These are phyloP conservation scores for Stephanodiscus triporus DNA, from an alignment of 108 stramenopile species.

Conservation along the genomic window DNA sequence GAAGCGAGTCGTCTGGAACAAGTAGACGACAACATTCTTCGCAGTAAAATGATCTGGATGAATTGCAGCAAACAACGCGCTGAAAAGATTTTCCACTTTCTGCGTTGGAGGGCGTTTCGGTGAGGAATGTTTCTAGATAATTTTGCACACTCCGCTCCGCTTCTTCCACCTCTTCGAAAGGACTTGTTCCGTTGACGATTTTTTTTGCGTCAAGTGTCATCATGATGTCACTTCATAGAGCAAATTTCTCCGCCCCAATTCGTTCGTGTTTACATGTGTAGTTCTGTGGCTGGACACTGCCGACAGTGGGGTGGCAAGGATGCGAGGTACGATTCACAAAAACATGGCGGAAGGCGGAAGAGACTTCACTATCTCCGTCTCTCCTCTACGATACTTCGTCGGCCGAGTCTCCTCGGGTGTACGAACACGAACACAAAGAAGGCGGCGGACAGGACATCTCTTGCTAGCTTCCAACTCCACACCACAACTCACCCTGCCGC, in stretches of 20 bases:
- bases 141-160: constrained; percentile 13
- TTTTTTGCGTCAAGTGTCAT: not conserved
- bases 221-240: not conserved
- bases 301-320: no score
- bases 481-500: not conserved
- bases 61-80: constrained; percentile 57
- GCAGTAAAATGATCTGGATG: constrained; percentile 74
- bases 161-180: no score
- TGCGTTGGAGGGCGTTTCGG: not conserved
- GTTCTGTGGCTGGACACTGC: not conserved
- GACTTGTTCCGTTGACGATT: not conserved
- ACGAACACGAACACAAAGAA: no score
- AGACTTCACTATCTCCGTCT: no score
- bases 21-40: constrained; percentile 63
- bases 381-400: no score
- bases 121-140: constrained; percentile 12
- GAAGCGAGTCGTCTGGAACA: constrained; percentile 58
- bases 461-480: no score
- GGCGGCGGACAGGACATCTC: no score
- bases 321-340: no score
- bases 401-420: no score
- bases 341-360: no score
- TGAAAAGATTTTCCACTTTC: constrained; percentile 15
- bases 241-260: not conserved
- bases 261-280: not conserved